phyloP scores from a whole-genome alignment of 371 early-diverging fungal genomes.

The Zancudomyces culisetae region DNA sequence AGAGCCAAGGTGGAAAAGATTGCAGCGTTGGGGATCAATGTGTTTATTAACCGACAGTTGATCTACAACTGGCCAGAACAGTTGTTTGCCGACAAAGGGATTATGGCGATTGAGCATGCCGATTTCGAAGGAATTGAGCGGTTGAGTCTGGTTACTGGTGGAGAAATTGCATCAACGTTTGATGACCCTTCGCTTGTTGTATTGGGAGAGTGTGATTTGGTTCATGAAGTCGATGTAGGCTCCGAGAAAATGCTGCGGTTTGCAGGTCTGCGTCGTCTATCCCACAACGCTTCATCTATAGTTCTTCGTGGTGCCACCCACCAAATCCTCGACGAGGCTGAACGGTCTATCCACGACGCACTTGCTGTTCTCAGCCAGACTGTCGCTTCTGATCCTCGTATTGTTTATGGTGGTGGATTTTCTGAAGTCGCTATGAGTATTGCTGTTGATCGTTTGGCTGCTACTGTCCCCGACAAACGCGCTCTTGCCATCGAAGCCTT shows the following conservation, averaged over 20 bases:
- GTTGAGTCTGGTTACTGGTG: constrained; percentile 88
- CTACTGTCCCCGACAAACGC: constrained; percentile 82
- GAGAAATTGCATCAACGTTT: constrained; percentile 97
- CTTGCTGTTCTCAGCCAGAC: constrained; percentile 95
- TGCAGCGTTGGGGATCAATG: constrained; percentile 91
- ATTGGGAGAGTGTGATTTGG: constrained; percentile 87
- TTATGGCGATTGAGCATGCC: constrained; percentile 97
- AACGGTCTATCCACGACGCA: constrained; percentile 98
- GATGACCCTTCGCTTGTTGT: constrained; percentile 91
- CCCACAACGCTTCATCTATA: constrained; percentile 95
- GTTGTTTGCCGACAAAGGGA: constrained; percentile 88
- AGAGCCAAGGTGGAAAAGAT: constrained; percentile 96
- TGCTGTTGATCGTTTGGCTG: constrained; percentile 84
- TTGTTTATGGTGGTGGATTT: constrained; percentile 95
- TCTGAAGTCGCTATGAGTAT: constrained; percentile 95
- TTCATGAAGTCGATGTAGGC: constrained; percentile 96
- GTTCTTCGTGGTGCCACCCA: constrained; percentile 95
- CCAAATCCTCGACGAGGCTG: constrained; percentile 98
- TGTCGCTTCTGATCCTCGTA: constrained; percentile 83
- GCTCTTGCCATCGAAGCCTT: constrained; percentile 95
- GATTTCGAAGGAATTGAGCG: constrained; percentile 99
- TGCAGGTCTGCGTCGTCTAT: constrained; percentile 70
- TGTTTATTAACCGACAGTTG: constrained; percentile 98
- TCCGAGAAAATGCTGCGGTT: constrained; percentile 95
- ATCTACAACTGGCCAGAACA: constrained; percentile 99